Conservation (phyloP, 768 basidiomycete species). For the Leccinum subtestaceum region DNA sequence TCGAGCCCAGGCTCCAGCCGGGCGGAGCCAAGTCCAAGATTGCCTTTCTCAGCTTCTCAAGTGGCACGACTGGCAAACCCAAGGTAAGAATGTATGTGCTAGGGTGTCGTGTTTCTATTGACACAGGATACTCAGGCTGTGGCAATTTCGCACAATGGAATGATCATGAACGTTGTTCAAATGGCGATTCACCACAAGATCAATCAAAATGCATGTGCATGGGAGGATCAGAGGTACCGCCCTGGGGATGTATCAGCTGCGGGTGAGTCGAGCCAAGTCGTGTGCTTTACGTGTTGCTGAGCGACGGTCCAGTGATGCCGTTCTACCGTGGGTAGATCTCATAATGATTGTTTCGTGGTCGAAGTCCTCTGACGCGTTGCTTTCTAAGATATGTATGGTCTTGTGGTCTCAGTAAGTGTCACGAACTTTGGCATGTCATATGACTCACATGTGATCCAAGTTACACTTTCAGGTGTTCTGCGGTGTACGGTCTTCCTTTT, state of each 20-base stretch:
- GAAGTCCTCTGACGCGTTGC: conserved; percentile 10
- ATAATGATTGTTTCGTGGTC: neutral
- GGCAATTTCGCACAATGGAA: conserved; percentile 59
- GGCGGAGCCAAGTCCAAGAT: conserved; percentile 62
- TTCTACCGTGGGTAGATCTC: conserved; percentile 49
- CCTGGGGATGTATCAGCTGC: conserved; percentile 58
- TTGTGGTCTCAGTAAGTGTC: conserved; percentile 49
- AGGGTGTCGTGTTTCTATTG: neutral
- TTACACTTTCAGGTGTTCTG: conserved; percentile 53
- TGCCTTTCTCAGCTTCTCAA: conserved; percentile 70
- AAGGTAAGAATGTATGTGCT: conserved; percentile 14
- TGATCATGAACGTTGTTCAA: conserved; percentile 65
- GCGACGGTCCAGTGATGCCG: conserved; percentile 44
- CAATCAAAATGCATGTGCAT: conserved; percentile 35
- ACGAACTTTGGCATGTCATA: neutral
- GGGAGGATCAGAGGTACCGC: conserved; percentile 40
- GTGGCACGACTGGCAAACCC: conserved; percentile 66
- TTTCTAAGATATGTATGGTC: conserved; percentile 54
- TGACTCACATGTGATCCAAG: conserved; percentile 28
- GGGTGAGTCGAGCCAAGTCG: conserved; percentile 38
- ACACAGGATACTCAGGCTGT: conserved; percentile 47
- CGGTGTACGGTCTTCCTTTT: conserved; percentile 38
- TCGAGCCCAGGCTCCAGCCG: conserved; percentile 44
- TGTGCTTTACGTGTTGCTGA: conserved; percentile 7
- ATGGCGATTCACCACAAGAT: conserved; percentile 50